Evolutionary conservation across 2,329 filamentous ascomycete genomes (phyloP), one percentile per base, ranked within the genome.

Genomic region (Teratosphaeria epicoccoides): DNA sequence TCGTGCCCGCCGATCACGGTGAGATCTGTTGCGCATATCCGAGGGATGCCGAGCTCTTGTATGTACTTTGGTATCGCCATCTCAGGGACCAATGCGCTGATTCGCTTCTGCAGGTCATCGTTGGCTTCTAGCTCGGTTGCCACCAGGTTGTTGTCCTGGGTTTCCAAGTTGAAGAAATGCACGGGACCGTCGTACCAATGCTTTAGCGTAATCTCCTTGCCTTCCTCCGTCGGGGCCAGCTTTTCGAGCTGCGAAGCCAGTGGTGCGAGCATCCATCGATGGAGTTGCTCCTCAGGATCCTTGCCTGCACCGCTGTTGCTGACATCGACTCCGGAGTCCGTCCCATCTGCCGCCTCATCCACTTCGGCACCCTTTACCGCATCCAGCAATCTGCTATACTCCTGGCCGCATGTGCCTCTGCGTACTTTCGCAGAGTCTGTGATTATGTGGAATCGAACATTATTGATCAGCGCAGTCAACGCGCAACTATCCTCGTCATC

Each of bases 1-100:
- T 57, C 55, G 45, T 57, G 57, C 37, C 55, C 54, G 28, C 54
- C 53, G 12, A 64, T 25, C 9, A 66, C 60, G 7, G 47, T 57
- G 24, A 67, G 50, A 3, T 66, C 63, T 11, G 53, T 49, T 4
- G 62, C 62, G 25, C 50, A 49, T 26, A 58, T 56, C 2, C 49
- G 52, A 1, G 61, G 63, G 6, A 64, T 53, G n/a, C 57, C 49
- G 24, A 66, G 54, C n/a, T 60, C 54, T 26, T 55, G 57, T 22
- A 67, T 59, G 49, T 68, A 68, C 49, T 68, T 68, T n/a, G 66
- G 66, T 1, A 68, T 52, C 2, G 56, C 51, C 43, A 67, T 61
- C 9, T 57, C 50, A 2, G 64, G 65, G 1, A 64, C 57, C 26
- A 65, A 53, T 24, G 59, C 53, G 3, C 49, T 24, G 33, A 64